Evolutionary conservation across 768 basidiomycete genomes (phyloP).

Genomic region (Thelephora aurantiotincta): DNA sequence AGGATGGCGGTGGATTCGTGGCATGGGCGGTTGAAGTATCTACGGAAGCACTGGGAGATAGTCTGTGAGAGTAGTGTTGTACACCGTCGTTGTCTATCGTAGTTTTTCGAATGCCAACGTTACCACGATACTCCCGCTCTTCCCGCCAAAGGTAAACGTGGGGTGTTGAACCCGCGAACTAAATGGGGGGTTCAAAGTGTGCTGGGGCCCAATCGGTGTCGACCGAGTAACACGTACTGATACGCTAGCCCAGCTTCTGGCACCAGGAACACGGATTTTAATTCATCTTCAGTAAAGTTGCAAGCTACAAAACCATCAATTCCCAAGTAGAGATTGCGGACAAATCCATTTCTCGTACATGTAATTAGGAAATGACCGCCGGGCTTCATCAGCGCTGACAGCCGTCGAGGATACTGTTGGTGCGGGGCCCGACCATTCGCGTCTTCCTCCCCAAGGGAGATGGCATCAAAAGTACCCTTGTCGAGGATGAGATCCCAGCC

Average conservation of each 20-base stretch:
- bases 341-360: constrained; percentile 31
- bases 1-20: constrained; percentile 27
- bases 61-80: constrained; percentile 34
- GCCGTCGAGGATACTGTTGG: constrained; percentile 43
- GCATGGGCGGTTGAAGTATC: constrained; percentile 58
- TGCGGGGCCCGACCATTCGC: constrained; percentile 36
- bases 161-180: constrained; percentile 66
- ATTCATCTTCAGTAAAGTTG: constrained; percentile 74
- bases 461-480: constrained; percentile 85
- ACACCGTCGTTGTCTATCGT: neutral
- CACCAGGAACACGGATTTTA: constrained; percentile 37
- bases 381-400: constrained; percentile 41
- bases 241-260: constrained; percentile 37
- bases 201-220: too few relatives aligned
- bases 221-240: too few relatives aligned
- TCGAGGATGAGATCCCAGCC: constrained; percentile 71
- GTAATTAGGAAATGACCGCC: constrained; percentile 69
- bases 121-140: constrained; percentile 52
- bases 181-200: neutral
- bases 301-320: constrained; percentile 27
- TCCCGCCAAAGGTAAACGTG: constrained; percentile 68
- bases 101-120: constrained; percentile 56
- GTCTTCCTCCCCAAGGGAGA: constrained; percentile 54
- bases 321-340: neutral
- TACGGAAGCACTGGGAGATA: constrained; percentile 48